A percentile compares a stretch with the other conserved stretches of the same genome.
Conservation (phyloP, 1,284 basidiomycete genomes). For the Bondarzewia mesenterica region DNA sequence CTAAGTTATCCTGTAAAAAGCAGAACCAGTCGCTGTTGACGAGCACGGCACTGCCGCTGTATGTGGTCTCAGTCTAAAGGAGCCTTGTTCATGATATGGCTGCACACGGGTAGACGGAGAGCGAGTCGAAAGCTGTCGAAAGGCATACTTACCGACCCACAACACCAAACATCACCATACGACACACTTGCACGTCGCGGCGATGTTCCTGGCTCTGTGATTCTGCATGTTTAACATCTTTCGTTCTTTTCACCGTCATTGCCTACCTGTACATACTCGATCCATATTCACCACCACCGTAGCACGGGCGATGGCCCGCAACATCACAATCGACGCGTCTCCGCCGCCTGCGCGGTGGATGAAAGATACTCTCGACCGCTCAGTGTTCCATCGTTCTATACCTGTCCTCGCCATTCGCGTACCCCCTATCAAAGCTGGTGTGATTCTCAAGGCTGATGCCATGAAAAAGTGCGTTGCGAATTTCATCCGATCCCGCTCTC, state of each 20-base stretch:
- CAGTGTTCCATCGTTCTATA: constrained; percentile 55
- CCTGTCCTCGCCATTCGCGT: constrained; percentile 62
- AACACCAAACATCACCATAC: not conserved
- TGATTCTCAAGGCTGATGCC: constrained; percentile 44
- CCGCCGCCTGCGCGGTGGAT: constrained; percentile 44
- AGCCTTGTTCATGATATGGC: no score
- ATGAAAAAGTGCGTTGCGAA: constrained; percentile 47
- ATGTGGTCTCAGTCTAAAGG: no score
- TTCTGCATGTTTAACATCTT: not conserved
- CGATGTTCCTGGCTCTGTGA: not conserved
- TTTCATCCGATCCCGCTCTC: no score
- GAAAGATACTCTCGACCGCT: constrained; percentile 46
- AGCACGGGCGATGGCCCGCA: constrained; percentile 14
- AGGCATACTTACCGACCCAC: not conserved
- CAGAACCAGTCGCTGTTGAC: no score
- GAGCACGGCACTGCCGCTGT: no score
- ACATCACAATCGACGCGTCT: constrained; percentile 37
- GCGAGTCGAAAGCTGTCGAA: no score
- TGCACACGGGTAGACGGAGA: no score
- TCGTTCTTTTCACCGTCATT: not conserved
- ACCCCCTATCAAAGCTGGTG: constrained; percentile 46
- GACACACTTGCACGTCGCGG: not conserved
- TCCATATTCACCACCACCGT: not conserved
- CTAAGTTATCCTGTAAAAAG: no score
- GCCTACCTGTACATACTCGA: not conserved